Conservation (phyloP, 768 basidiomycete species). For the Termitomyces heimii region DNA sequence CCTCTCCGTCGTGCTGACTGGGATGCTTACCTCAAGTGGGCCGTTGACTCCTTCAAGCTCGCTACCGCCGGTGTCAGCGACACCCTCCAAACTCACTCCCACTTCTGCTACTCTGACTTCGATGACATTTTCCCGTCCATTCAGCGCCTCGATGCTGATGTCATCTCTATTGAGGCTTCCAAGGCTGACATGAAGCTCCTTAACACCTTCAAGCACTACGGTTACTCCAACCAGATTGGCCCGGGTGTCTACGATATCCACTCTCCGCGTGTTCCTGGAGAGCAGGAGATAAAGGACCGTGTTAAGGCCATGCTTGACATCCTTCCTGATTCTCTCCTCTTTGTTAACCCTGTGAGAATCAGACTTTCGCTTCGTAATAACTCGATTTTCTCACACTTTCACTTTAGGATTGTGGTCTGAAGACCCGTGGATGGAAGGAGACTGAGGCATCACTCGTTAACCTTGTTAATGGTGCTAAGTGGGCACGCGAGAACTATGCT, state of each 20-base stretch:
- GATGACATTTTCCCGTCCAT: conserved; percentile 98
- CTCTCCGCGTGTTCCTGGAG: conserved; percentile 94
- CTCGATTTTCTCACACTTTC: conserved; percentile 6
- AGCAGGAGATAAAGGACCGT: conserved; percentile 92
- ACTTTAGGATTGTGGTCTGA: conserved; percentile 85
- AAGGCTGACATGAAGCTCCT: conserved; percentile 99
- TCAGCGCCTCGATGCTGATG: conserved; percentile 94
- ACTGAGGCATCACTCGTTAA: conserved; percentile 86
- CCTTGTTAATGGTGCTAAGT: conserved; percentile 87
- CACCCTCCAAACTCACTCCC: conserved; percentile 94
- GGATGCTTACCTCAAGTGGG: conserved; percentile 96
- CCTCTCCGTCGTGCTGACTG: conserved; percentile 96
- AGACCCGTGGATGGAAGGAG: conserved; percentile 99
- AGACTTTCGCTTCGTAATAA: background rate
- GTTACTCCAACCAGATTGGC: conserved; percentile 96
- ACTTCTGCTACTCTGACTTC: conserved; percentile 99
- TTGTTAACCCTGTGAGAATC: conserved; percentile 76
- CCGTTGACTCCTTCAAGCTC: conserved; percentile 98
- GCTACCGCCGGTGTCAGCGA: conserved; percentile 94
- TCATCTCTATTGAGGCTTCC: conserved; percentile 97
- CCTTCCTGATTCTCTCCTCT: conserved; percentile 75
- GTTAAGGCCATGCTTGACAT: conserved; percentile 78
- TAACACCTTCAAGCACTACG: conserved; percentile 89
- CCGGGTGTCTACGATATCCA: conserved; percentile 99
- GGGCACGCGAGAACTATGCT: conserved; percentile 82